These are phyloP conservation scores for Cairneyella variabilis DNA, from an alignment of 495 filamentous ascomycete species.

Conservation along the genomic window DNA sequence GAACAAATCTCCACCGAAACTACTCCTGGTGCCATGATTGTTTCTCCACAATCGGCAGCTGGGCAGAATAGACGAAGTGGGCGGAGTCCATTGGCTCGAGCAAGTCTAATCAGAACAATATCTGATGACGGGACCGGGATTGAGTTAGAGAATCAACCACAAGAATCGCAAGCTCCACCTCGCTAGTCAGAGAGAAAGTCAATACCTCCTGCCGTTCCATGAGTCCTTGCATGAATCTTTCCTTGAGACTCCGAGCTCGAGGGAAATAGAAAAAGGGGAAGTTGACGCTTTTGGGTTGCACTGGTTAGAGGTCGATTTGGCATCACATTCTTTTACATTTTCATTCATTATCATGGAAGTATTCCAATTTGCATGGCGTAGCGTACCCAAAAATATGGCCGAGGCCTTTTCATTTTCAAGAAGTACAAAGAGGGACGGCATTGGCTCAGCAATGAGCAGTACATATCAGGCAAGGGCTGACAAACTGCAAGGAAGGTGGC, in stretches of 20 bases:
- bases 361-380: background rate
- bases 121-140: constrained; percentile 4
- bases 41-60: constrained; percentile 6
- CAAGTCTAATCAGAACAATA: constrained; percentile 5
- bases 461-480: too few relatives aligned
- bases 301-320: background rate
- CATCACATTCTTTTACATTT: background rate
- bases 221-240: too few relatives aligned
- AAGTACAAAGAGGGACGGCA: too few relatives aligned
- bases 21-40: background rate
- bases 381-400: background rate
- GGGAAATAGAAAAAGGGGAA: background rate
- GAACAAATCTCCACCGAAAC: background rate
- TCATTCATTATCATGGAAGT: background rate
- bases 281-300: too few relatives aligned
- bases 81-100: constrained; percentile 17
- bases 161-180: background rate
- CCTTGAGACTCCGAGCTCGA: background rate
- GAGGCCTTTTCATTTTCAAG: too few relatives aligned
- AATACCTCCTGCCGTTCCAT: background rate
- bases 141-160: constrained; percentile 14
- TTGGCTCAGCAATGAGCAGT: too few relatives aligned
- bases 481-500: too few relatives aligned
- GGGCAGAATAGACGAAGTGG: constrained; percentile 13
- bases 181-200: background rate